phyloP scores from a whole-genome alignment of 352 stramenopile species.

The Phytopythium chamaehyphon region DNA sequence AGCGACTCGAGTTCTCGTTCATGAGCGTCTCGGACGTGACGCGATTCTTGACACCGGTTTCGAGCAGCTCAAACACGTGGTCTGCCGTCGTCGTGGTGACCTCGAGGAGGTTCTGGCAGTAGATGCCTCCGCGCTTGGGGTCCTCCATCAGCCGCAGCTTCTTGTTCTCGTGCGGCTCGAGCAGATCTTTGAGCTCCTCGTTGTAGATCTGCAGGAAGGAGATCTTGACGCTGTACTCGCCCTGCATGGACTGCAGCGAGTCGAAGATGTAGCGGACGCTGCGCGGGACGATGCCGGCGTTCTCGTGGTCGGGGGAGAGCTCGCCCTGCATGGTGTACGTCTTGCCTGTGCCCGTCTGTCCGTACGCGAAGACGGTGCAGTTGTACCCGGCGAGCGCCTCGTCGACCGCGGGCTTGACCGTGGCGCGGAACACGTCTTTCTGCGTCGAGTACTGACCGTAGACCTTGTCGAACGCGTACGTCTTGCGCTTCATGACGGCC shows the following conservation, averaged over 20 bases:
- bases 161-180: constrained; percentile 77
- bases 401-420: constrained; percentile 92
- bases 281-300: constrained; percentile 94
- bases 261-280: constrained; percentile 95
- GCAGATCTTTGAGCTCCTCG: constrained; percentile 94
- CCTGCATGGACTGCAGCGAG: constrained; percentile 81
- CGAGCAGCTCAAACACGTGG: constrained; percentile 87
- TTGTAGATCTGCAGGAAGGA: constrained; percentile 99
- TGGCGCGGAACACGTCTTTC: constrained; percentile 94
- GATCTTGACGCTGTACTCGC: constrained; percentile 93
- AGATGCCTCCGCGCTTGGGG: constrained; percentile 79
- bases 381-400: constrained; percentile 96
- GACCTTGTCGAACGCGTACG: constrained; percentile 91
- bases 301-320: constrained; percentile 80
- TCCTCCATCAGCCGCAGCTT: constrained; percentile 89
- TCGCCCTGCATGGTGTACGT: constrained; percentile 98
- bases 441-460: constrained; percentile 96
- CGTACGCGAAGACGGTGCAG: constrained; percentile 97
- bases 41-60: constrained; percentile 89
- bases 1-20: constrained; percentile 96
- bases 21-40: constrained; percentile 91
- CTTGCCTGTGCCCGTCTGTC: constrained; percentile 96
- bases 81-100: constrained; percentile 74
- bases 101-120: constrained; percentile 89
- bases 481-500: constrained; percentile 85